Evolutionary conservation across 1,139 yeast species (phyloP).

Genomic region (Candida pseudocylindracea): DNA sequence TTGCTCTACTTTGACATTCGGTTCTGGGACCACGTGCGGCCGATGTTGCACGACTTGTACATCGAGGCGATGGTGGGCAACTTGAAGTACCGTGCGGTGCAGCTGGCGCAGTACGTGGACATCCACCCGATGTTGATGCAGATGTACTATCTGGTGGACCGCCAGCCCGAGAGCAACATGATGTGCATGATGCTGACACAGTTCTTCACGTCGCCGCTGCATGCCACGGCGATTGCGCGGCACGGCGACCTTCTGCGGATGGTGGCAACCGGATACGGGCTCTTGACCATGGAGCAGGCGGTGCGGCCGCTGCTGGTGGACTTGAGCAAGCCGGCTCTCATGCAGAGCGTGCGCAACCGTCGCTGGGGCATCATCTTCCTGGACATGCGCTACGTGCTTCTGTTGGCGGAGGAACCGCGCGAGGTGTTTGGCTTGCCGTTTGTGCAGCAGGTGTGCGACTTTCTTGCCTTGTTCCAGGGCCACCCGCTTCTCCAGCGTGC

Average conservation of each 20-base stretch:
- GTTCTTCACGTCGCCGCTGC: constrained; percentile 64
- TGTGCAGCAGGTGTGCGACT: constrained; percentile 34
- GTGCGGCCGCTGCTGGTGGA: not conserved
- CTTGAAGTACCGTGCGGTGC: constrained; percentile 28
- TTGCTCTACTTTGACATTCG: constrained; percentile 48
- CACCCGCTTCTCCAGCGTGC: constrained; percentile 59
- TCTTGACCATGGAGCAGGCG: constrained; percentile 29
- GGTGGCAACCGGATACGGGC: constrained; percentile 42
- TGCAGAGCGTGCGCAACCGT: constrained; percentile 38
- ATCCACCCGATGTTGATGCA: constrained; percentile 65
- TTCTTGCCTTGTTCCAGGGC: constrained; percentile 57
- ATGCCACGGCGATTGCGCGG: constrained; percentile 43
- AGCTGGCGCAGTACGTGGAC: constrained; percentile 67
- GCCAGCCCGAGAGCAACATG: constrained; percentile 68
- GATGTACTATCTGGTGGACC: constrained; percentile 42
- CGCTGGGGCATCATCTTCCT: constrained; percentile 72
- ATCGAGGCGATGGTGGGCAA: constrained; percentile 52
- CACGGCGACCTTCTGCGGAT: constrained; percentile 55
- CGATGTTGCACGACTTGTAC: constrained; percentile 41
- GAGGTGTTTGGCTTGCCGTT: constrained; percentile 12
- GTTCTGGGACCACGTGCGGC: constrained; percentile 47
- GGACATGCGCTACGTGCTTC: constrained; percentile 60
- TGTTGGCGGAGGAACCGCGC: constrained; percentile 37
- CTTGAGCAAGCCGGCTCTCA: not conserved
- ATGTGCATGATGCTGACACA: constrained; percentile 68